A percentile compares a stretch with the other conserved stretches of the same genome.
phyloP scores from a whole-genome alignment of 352 stramenopile genomes.

The Pythium dissimile region DNA sequence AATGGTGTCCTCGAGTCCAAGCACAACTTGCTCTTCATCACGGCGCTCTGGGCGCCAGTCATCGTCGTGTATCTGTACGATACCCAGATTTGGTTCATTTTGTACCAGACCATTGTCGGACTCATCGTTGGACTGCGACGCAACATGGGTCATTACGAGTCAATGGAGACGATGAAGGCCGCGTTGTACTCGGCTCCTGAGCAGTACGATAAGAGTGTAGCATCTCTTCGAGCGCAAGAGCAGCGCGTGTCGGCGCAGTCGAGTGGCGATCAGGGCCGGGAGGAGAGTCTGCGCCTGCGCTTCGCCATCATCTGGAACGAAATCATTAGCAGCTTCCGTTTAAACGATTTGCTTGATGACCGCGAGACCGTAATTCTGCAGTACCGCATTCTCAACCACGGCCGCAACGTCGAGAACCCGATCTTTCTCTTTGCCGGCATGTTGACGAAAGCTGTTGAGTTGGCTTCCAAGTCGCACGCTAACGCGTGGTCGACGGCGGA shows the following conservation, averaged over 20 bases:
- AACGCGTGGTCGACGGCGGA: constrained; percentile 47
- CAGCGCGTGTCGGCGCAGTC: constrained; percentile 15
- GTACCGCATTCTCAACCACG: constrained; percentile 74
- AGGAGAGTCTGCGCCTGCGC: constrained; percentile 60
- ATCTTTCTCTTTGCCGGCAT: constrained; percentile 83
- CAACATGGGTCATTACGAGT: constrained; percentile 74
- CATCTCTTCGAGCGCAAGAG: constrained; percentile 47
- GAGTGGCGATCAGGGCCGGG: background rate
- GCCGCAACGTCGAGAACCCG: constrained; percentile 65
- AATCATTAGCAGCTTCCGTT: constrained; percentile 79
- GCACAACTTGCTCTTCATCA: constrained; percentile 81
- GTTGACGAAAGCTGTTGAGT: constrained; percentile 54
- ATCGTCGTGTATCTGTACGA: constrained; percentile 88
- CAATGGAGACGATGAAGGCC: constrained; percentile 58
- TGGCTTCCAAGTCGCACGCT: constrained; percentile 44
- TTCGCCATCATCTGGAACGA: constrained; percentile 89
- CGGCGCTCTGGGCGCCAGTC: constrained; percentile 68
- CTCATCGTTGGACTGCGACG: constrained; percentile 70
- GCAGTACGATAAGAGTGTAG: constrained; percentile 69
- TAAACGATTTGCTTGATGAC: constrained; percentile 83
- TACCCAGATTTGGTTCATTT: constrained; percentile 83
- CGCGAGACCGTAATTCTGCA: constrained; percentile 83
- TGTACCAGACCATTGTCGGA: constrained; percentile 76
- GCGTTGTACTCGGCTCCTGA: constrained; percentile 57
- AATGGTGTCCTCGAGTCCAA: constrained; percentile 59